phyloP scores from a whole-genome alignment of 345 rosid genomes.

The Raphanus raphanistrum region DNA sequence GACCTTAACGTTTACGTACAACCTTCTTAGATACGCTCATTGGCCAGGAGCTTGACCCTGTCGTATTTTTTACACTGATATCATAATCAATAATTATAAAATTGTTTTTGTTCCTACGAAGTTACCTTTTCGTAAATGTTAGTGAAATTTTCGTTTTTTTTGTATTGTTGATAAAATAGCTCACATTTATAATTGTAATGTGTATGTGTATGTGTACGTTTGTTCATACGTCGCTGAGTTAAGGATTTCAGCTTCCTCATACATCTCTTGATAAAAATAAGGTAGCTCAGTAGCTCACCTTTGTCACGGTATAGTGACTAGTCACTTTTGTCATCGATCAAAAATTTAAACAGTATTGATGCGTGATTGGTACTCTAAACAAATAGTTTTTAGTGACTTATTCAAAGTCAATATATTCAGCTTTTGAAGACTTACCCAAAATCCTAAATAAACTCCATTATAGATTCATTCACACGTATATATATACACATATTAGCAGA shows the following conservation, averaged over 20 bases:
- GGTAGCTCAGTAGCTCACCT: neutral
- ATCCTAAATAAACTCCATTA: neutral
- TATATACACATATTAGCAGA: neutral
- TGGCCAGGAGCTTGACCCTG: neutral
- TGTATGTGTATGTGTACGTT: neutral
- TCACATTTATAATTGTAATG: neutral
- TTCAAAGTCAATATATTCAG: conserved; percentile 32
- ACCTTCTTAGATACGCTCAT: neutral
- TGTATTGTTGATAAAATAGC: neutral
- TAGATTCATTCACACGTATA: conserved; percentile 1
- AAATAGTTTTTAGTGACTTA: conserved; percentile 14
- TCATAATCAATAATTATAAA: neutral
- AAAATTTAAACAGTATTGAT: neutral
- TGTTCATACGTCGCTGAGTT: neutral
- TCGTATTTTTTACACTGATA: conserved; percentile 1
- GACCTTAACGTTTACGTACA: neutral
- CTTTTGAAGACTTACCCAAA: conserved; percentile 4
- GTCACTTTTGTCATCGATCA: neutral
- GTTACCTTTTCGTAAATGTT: neutral
- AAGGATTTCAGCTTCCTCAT: neutral
- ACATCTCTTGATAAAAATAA: neutral
- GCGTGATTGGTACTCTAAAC: neutral
- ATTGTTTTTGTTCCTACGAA: neutral
- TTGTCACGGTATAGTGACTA: conserved; percentile 14
- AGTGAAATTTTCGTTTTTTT: neutral